Percentiles rank a stretch among this genome's conserved stretches.
These are phyloP conservation scores for Penium margaritaceum DNA, from an alignment of 139 green algal genomes.

Conservation along the genomic window DNA sequence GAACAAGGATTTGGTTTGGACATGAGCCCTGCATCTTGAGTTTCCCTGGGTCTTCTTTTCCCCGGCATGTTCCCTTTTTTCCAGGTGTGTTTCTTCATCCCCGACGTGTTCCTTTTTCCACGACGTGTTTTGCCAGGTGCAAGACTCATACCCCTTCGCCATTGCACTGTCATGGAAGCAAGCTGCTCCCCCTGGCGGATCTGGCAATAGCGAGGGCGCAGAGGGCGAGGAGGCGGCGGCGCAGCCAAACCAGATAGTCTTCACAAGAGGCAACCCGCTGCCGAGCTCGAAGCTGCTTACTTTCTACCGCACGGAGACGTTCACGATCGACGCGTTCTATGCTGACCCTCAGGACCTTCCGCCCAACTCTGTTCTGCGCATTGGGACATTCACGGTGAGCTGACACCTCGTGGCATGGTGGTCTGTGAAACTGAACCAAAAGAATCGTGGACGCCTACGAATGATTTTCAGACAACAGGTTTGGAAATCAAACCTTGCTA, in stretches of 20 bases:
- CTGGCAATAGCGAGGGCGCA: slow-evolving; percentile 24
- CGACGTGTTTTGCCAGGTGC: slow-evolving; percentile 60
- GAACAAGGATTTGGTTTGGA: too few species aligned
- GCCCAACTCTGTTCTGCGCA: slow-evolving; percentile 28
- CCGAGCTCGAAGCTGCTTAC: slow-evolving; percentile 85
- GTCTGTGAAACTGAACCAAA: too few species aligned
- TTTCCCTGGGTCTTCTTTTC: too few species aligned
- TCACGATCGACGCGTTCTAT: slow-evolving; percentile 69
- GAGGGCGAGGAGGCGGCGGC: slow-evolving; percentile 24
- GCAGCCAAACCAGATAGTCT: slow-evolving; percentile 38
- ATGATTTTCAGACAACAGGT: too few species aligned
- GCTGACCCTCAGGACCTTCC: slow-evolving; percentile 53
- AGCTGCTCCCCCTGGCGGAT: slow-evolving; percentile 6
- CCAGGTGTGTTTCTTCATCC: too few species aligned
- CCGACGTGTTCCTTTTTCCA: too few species aligned
- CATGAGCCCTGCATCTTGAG: too few species aligned
- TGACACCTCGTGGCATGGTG: too few species aligned
- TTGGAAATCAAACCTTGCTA: too few species aligned
- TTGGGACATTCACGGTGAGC: background rate
- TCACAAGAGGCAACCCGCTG: slow-evolving; percentile 53
- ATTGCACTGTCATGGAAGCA: slow-evolving; percentile 80
- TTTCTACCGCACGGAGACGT: slow-evolving; percentile 74
- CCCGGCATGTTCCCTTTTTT: background rate
- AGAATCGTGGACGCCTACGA: too few species aligned
- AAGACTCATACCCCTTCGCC: slow-evolving; percentile 75